Conservation (phyloP, 139 green algal genomes). For the Picochlorum sp. region DNA sequence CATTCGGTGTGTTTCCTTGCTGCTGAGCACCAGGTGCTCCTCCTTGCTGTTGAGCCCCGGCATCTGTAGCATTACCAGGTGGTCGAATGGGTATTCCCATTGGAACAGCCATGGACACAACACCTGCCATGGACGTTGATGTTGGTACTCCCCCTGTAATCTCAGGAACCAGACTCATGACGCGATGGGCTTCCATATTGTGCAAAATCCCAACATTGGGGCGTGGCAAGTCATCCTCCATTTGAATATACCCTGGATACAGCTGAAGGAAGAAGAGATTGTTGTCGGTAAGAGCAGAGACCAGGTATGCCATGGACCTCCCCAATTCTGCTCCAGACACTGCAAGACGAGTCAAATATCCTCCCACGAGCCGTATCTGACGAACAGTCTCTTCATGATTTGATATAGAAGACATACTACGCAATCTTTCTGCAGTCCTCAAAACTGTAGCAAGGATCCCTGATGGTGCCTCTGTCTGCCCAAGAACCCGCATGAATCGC, state of each 20-base stretch:
- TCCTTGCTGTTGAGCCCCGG: neutral
- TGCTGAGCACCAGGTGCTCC: neutral
- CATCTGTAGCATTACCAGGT: neutral
- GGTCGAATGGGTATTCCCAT: neutral
- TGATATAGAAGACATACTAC: slow-evolving; percentile 3
- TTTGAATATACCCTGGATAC: slow-evolving; percentile 5
- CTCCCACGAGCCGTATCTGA: neutral
- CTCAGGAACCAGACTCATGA: neutral
- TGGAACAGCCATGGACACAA: neutral
- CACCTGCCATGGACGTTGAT: neutral
- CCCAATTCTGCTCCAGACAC: slow-evolving; percentile 1
- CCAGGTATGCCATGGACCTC: neutral
- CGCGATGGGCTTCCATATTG: slow-evolving; percentile 1
- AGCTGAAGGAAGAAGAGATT: slow-evolving; percentile 1
- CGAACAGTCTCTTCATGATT: slow-evolving; percentile 7
- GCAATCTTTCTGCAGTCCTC: slow-evolving; percentile 1
- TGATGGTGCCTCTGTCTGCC: neutral
- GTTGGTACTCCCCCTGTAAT: neutral
- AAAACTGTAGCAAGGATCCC: neutral
- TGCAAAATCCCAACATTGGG: slow-evolving; percentile 1
- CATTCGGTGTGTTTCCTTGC: neutral
- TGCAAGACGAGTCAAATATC: neutral
- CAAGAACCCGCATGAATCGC: slow-evolving; percentile 19
- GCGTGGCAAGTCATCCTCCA: neutral
- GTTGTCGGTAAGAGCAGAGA: neutral